Evolutionary conservation across 2,329 filamentous ascomycete species (phyloP).

Genomic region (Botrytis paeoniae): DNA sequence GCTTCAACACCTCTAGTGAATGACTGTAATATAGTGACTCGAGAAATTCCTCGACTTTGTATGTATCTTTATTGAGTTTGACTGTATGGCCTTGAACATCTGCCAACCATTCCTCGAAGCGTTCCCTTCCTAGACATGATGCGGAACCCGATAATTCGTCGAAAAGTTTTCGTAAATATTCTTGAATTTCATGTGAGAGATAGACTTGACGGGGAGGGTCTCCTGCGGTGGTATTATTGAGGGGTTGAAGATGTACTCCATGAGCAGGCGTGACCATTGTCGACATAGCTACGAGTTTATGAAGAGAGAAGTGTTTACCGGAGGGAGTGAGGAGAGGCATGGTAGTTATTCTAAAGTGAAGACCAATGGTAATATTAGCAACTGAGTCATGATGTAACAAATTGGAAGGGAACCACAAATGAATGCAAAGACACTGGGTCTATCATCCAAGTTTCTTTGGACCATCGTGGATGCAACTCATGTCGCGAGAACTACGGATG

Average conservation of each 20-base stretch:
- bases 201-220: constrained; percentile 37
- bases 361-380: constrained; percentile 4
- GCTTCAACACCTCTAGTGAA: constrained; percentile 33
- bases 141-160: constrained; percentile 42
- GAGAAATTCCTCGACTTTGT: constrained; percentile 38
- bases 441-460: neutral
- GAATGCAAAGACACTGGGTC: constrained; percentile 15
- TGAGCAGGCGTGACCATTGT: constrained; percentile 35
- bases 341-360: constrained; percentile 16
- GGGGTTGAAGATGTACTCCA: constrained; percentile 26
- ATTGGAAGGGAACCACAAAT: constrained; percentile 6
- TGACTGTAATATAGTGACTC: constrained; percentile 33
- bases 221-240: constrained; percentile 19
- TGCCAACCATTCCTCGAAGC: constrained; percentile 50
- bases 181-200: constrained; percentile 49
- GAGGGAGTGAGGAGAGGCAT: constrained; percentile 31
- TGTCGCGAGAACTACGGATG: neutral
- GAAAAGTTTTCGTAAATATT: constrained; percentile 49
- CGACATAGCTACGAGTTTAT: constrained; percentile 39
- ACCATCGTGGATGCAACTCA: neutral
- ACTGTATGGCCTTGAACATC: constrained; percentile 43
- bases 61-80: constrained; percentile 32
- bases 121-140: constrained; percentile 39
- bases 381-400: constrained; percentile 1
- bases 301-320: constrained; percentile 37